Percentiles rank a stretch among this genome's conserved stretches.
phyloP scores from a whole-genome alignment of 352 stramenopile genomes.

The Phytophthora uliginosa region DNA sequence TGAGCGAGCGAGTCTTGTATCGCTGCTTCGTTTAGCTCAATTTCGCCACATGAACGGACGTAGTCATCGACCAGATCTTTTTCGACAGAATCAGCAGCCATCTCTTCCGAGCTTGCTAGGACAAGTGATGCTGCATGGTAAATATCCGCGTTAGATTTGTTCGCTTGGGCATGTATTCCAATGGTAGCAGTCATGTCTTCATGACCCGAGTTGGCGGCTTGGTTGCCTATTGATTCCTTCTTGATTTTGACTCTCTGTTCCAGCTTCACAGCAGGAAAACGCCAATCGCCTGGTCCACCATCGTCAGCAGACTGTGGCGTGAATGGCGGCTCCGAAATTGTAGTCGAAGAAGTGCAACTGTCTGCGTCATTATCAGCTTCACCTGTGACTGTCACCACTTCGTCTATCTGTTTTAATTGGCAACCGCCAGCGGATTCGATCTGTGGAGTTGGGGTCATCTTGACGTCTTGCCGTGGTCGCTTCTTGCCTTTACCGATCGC shows the following conservation, averaged over 20 bases:
- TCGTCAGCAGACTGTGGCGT: neutral
- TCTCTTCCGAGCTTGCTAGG: neutral
- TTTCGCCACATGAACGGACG: neutral
- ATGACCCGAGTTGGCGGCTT: neutral
- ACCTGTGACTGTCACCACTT: neutral
- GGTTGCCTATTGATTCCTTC: neutral
- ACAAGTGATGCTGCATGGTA: neutral
- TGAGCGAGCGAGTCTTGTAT: neutral
- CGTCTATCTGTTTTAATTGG: too few relatives aligned
- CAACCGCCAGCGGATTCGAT: too few relatives aligned
- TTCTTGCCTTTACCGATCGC: neutral
- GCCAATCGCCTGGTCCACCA: neutral
- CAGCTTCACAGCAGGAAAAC: neutral
- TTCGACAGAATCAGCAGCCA: neutral
- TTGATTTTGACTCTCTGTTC: neutral
- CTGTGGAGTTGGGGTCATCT: neutral
- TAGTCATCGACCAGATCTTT: neutral
- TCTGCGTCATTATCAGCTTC: neutral
- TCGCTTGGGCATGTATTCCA: neutral
- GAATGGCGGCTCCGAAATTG: neutral
- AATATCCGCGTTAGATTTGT: neutral
- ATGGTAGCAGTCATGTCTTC: neutral
- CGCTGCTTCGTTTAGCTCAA: neutral
- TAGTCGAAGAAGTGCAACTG: neutral
- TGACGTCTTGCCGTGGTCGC: neutral